Evolutionary conservation across 2,329 filamentous ascomycete species (phyloP), one percentile per base, ranked within the genome.

Genomic region (Penicillium sp.): DNA sequence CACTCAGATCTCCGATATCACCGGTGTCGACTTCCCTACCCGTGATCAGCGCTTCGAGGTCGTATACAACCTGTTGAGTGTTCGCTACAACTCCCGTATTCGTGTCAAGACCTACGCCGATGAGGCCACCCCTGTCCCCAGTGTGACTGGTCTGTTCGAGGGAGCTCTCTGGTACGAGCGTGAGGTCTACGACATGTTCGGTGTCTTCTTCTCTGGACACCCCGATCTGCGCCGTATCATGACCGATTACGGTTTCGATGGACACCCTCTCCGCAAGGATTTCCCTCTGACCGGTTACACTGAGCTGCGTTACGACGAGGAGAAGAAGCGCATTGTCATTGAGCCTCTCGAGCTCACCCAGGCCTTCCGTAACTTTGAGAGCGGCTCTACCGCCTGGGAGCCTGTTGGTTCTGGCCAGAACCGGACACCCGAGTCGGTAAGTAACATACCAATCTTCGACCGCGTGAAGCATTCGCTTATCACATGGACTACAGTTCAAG

Each of bases 181-280:
- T 69, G 95, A 99, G 81, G 93, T 96, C 26, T 98, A 98, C 81
- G 95, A 99, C 79, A 80, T 99, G 73, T 99, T 96, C 75, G 95
- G 95, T 66, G 93, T 99, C 68, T 97, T 98, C 84, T 99, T 99
- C 80, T 85, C 89, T 57, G 92, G 90, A 64, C 95, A 99, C 82
- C 95, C 95, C 42, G 96, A 99, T 81, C 84, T 99, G 71, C 88
- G 95, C 78, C 88, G 95, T 70, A 98, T 99, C 82, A 96, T 99
- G 94, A 99, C 95, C 68, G 95, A 99, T 78, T 99, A 99, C 78
- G 95, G 95, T 56, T 99, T 99, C 75, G 96, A 99, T 78, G 95
- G 95, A 56, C 95, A 99, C 81, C 95, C 95, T 45, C 82, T 99
- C 75, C 87, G 96, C 75, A 99, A 99, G 83, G 95, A 99, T 77